Base-by-base conservation (phyloP, 371 early-diverging fungal genomes). In the Haplosporangium sp. region DNA sequence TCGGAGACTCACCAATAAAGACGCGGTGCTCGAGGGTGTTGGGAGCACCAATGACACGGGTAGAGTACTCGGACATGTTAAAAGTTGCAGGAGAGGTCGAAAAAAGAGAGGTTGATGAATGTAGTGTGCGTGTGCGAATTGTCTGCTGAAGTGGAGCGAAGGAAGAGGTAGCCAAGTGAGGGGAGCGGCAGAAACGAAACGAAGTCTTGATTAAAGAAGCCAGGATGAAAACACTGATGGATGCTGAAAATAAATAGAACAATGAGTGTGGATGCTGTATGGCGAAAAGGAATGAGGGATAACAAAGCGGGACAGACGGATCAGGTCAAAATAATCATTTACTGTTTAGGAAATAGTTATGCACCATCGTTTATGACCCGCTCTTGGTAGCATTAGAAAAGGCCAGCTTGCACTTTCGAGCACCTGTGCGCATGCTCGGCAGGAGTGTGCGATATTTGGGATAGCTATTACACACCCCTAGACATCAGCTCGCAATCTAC, bases 1-100 rank as follows among this genome's bases (percentile, higher is more conserved):
- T 29, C 29, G 4, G 29, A 4, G 29, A 29, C 47, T 74, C 85
- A 96, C 96, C 95, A 75, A 93, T 86, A 85, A 84, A 98, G 67
- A 96, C 86, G 42, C 93, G 87, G 90, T 94, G 87, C 69, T 96
- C 95, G 23, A 92, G 87, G 36, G 95, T 91, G 89, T 96, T 92
- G 79, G 94, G 90, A 60, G 94, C 92, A 63, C 95, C 95, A 61
- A 95, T 85, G 55, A 83, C 85, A 60, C 96, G 91, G 65, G 89
- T 85, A 41, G 83, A 87, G 85, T 88, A 93, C 62, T 80, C 84
- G 83, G 89, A 91, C 72, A 65, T 72, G 74, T 69, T 55, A 46
- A 67, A 42, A 21, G 40, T 55, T 38, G 68, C 12, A 41, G 20
- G 54, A 62, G 55, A 45, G 60, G 63, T 37, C 23, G 40, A 9